These are phyloP conservation scores for Fusarium gaditjirri DNA, from an alignment of 2,329 filamentous ascomycete species.

Conservation along the genomic window DNA sequence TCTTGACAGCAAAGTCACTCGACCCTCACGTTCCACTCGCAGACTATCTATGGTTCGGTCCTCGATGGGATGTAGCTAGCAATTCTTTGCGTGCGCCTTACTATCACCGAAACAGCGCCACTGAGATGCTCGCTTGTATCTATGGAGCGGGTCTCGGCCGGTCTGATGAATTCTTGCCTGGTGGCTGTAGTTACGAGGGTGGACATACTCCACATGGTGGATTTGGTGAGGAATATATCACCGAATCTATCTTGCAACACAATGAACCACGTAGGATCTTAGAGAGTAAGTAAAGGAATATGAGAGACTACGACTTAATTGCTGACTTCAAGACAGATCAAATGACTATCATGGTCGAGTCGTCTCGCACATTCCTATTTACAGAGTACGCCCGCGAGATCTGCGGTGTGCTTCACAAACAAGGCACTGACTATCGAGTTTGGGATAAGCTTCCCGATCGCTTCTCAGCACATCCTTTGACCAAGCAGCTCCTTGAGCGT, in stretches of 20 bases:
- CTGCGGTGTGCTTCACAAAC: slow-evolving; percentile 12
- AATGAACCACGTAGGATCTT: slow-evolving; percentile 16
- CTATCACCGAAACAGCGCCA: slow-evolving; percentile 1
- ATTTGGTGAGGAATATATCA: slow-evolving; percentile 10
- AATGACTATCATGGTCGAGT: slow-evolving; percentile 28
- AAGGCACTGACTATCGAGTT: slow-evolving; percentile 8
- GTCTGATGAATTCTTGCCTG: slow-evolving; percentile 8
- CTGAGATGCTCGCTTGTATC: slow-evolving; percentile 8
- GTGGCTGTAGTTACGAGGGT: slow-evolving; percentile 12
- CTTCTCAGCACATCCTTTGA: slow-evolving; percentile 9
- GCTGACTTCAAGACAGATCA: neutral
- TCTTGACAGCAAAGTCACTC: slow-evolving; percentile 6
- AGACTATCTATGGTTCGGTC: slow-evolving; percentile 14
- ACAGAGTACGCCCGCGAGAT: slow-evolving; percentile 15
- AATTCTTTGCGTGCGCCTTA: slow-evolving; percentile 9
- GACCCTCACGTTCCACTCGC: slow-evolving; percentile 6
- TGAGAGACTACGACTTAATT: no score
- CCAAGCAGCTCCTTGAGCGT: neutral
- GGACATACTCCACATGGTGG: slow-evolving; percentile 22
- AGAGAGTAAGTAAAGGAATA: neutral
- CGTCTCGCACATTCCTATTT: slow-evolving; percentile 10
- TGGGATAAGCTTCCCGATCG: slow-evolving; percentile 17
- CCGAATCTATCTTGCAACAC: neutral
- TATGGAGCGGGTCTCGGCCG: slow-evolving; percentile 7
- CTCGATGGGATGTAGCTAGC: neutral